Evolutionary conservation across 352 stramenopile genomes (phyloP).

Genomic region (Sclerospora graminicola): DNA sequence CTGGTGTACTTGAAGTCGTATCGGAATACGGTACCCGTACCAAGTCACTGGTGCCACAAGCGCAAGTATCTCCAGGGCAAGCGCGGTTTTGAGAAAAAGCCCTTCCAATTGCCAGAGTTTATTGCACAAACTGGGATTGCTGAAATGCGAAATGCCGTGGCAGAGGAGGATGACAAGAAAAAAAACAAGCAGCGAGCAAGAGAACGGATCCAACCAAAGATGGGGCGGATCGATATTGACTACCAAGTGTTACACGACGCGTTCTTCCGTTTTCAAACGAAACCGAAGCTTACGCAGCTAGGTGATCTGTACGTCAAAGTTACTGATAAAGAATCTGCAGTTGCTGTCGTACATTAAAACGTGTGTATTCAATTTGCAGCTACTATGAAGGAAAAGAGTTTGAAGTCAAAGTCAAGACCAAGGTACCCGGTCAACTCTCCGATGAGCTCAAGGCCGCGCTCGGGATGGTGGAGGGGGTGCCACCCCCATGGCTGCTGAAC

Average conservation of each 20-base stretch:
- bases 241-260: slow-evolving; percentile 97
- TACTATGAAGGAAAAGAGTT: slow-evolving; percentile 99
- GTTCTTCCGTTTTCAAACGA: slow-evolving; percentile 98
- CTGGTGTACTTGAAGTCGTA: slow-evolving; percentile 94
- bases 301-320: slow-evolving; percentile 56
- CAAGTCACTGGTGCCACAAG: slow-evolving; percentile 96
- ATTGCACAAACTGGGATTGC: slow-evolving; percentile 94
- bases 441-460: slow-evolving; percentile 87
- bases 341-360: neutral
- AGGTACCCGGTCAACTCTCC: slow-evolving; percentile 85
- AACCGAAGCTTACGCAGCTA: slow-evolving; percentile 85
- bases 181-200: slow-evolving; percentile 89
- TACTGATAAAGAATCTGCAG: neutral
- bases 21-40: slow-evolving; percentile 93
- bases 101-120: slow-evolving; percentile 94
- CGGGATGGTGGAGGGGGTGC: slow-evolving; percentile 88
- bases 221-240: slow-evolving; percentile 96
- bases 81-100: slow-evolving; percentile 92
- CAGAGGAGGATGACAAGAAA: slow-evolving; percentile 87
- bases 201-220: slow-evolving; percentile 91
- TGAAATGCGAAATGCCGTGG: slow-evolving; percentile 60
- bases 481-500: slow-evolving; percentile 96
- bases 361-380: slow-evolving; percentile 14
- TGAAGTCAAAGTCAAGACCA: slow-evolving; percentile 85
- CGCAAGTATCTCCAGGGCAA: slow-evolving; percentile 98